Evolutionary conservation across 179 eudicot species (phyloP), one percentile per base, ranked within the genome.

Genomic region (Vitellaria paradoxa): DNA sequence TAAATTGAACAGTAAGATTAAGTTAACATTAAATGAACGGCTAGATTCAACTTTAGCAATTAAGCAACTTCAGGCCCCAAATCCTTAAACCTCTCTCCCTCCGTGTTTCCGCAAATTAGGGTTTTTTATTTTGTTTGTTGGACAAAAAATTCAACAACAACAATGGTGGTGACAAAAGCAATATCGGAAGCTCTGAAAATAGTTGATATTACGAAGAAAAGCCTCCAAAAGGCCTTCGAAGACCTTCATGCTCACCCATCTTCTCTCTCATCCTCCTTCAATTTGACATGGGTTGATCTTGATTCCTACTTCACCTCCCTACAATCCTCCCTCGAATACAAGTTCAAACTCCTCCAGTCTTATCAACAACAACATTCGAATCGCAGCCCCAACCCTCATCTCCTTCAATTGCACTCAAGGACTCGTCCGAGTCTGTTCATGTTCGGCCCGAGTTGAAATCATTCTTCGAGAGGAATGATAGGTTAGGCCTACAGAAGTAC

Each of bases 381-480:
- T 21, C 59, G 30, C 59, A 60, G 24, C 67, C 53, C 3, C 42
- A 37, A 37, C 4, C 42, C 4, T 37, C 42, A 37, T 37, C 42
- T 4, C 7, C n/a, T 9, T 21, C 62, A 45, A 45, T 10, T 23
- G 30, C 6, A 17, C 56, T 52, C 62, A 2, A 77, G 52, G 24
- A 75, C 65, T 12, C 26, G 46, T 42, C 30, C 50, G 12, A 17
- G 4, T 4, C 6, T 10, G 75, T 56, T 6, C 68, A 53, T 12
- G 87, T 82, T n/a, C 74, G 87, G 23, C 65, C 81, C 4, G 83
- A 87, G 60, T 37, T 87, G 75, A 77, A 67, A 67, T 66, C 79
- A 11, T 62, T 87, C 2, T 84, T 87, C 66, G 80, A 85, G 76
- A 76, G 70, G 50, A 84, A 79, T 83, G 88, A 87, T 55, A 86